Evolutionary conservation across 2,329 filamentous ascomycete species (phyloP), one percentile per base, ranked within the genome.

Genomic region (Sporothrix globosa): DNA sequence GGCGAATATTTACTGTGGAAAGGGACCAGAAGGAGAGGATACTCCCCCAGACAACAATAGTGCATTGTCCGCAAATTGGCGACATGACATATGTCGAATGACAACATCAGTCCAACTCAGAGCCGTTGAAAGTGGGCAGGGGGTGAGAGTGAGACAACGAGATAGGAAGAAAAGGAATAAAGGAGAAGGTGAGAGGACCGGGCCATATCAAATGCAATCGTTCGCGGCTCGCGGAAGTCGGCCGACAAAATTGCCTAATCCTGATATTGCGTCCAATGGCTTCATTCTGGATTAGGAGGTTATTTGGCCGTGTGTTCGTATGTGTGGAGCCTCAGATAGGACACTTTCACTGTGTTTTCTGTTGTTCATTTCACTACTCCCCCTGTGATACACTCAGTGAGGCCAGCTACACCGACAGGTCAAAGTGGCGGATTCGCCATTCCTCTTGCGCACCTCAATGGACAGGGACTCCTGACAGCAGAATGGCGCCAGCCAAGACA

Each of bases 351-450:
- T 56, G 53, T 34, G 19, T 30, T 24, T 5, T 24, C 24, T 9
- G 6, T 30, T 30, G 27, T 30, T 30, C n/a, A n/a, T n/a, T 4
- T 30, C 50, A 24, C 50, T 53, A 4, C n/a, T 44, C 11, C 41
- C 41, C 11, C 41, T 14, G 14, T 17, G 10, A 17, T 21, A 30
- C 24, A 6, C 53, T 4, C 19, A n/a, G 27, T 27, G 30, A 46
- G 58, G 58, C 27, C 27, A 63, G 58, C 39, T 61, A 50, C 44
- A 65, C 61, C 60, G 44, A 7, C 61, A 24, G 44, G 21, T 39
- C 53, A 44, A 14, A 34, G 53, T 60, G 53, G 53, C 67, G 66
- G 19, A 68, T 68, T 58, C 67, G 53, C 67, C 67, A 68, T 68
- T 21, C 17, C 21, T 44, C n/a, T 34, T 48, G 46, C 2, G 54